Evolutionary conservation across 768 basidiomycete genomes (phyloP).

Genomic region (Tulasnella sp.): DNA sequence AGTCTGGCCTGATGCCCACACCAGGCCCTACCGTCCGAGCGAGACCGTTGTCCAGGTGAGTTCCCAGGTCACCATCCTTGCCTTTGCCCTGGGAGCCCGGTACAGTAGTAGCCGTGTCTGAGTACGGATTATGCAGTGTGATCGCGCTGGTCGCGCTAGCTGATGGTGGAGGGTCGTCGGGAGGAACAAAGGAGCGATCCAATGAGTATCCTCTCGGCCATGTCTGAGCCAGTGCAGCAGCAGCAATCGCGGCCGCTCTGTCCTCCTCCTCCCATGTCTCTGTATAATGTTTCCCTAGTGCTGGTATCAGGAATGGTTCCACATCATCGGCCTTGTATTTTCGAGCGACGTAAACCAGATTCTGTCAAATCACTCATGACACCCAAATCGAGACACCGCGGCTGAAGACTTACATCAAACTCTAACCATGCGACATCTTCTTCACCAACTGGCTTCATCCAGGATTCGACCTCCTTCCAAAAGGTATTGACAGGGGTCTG

Average conservation of each 20-base stretch:
- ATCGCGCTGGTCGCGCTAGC: neutral
- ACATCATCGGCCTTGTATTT: constrained; percentile 72
- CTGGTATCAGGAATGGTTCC: constrained; percentile 76
- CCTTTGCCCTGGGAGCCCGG: constrained; percentile 1
- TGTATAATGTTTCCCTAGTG: constrained; percentile 76
- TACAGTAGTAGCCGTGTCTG: neutral
- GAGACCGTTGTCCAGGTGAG: neutral
- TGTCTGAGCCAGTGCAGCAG: constrained; percentile 7
- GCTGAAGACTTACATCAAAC: constrained; percentile 44
- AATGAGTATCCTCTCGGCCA: constrained; percentile 14
- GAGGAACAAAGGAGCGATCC: neutral
- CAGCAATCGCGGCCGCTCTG: constrained; percentile 1
- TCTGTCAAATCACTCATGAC: no score
- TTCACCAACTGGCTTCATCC: constrained; percentile 78
- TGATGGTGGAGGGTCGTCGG: neutral
- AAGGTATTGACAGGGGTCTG: constrained; percentile 55
- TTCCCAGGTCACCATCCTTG: neutral
- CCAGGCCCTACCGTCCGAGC: neutral
- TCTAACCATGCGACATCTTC: constrained; percentile 93
- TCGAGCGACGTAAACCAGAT: no score
- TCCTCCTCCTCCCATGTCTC: constrained; percentile 95
- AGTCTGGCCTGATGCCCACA: constrained; percentile 7
- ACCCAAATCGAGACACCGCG: no score
- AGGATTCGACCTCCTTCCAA: constrained; percentile 81
- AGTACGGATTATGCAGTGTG: neutral